These are phyloP conservation scores for Fusarium camptoceras DNA, from an alignment of 2,329 filamentous ascomycete genomes.

Conservation along the genomic window DNA sequence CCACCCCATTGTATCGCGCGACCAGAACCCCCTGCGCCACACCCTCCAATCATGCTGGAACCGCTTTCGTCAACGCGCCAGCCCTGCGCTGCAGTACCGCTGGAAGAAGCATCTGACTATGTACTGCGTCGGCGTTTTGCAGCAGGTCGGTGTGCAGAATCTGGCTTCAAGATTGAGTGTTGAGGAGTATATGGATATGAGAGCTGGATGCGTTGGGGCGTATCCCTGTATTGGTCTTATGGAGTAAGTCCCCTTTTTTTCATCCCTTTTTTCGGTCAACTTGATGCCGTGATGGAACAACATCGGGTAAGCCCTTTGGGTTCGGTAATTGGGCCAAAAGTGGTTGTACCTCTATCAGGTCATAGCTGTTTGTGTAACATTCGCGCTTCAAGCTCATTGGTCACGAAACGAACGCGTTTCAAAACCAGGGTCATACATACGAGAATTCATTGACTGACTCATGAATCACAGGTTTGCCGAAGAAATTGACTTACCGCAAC, in stretches of 20 bases:
- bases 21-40: conserved; percentile 22
- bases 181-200: conserved; percentile 29
- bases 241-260: conserved; percentile 23
- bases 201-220: conserved; percentile 26
- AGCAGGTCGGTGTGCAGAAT: conserved; percentile 24
- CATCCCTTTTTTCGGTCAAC: neutral
- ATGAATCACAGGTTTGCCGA: conserved; percentile 17
- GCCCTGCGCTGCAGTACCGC: conserved; percentile 21
- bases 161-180: conserved; percentile 1
- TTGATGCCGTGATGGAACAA: neutral
- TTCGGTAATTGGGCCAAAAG: neutral
- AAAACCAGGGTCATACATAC: neutral
- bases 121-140: conserved; percentile 26
- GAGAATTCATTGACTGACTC: neutral
- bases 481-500: conserved; percentile 21
- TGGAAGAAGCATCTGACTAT: conserved; percentile 31
- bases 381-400: neutral
- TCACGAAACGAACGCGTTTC: neutral
- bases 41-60: conserved; percentile 29
- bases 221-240: conserved; percentile 29
- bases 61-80: conserved; percentile 19
- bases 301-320: neutral
- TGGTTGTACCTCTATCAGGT: neutral
- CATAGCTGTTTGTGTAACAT: neutral
- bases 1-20: conserved; percentile 16